These are phyloP conservation scores for Solanum piurae DNA, from an alignment of 257 asterid genomes.

Conservation along the genomic window DNA sequence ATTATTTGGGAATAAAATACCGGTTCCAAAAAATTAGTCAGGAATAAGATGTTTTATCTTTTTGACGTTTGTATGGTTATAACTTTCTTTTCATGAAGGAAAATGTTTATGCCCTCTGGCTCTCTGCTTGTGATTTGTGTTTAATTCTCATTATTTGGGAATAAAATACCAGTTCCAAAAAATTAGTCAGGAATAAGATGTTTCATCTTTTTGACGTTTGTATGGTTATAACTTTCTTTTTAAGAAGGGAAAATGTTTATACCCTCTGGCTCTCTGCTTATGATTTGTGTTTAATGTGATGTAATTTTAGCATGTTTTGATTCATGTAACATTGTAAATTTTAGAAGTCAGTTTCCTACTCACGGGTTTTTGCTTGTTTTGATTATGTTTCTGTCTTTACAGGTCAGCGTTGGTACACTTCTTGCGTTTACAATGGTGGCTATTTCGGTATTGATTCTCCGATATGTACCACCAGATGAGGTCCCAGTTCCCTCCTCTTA, in stretches of 20 bases:
- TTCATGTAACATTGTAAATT: not conserved
- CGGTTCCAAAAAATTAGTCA: not conserved
- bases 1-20: not conserved
- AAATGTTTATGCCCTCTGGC: not conserved
- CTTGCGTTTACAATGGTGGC: constrained; percentile 94
- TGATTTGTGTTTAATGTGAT: not conserved
- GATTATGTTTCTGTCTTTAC: constrained; percentile 16
- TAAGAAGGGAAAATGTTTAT: not conserved
- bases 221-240: not conserved
- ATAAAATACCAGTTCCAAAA: not conserved
- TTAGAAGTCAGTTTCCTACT: not conserved
- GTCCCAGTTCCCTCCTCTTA: constrained; percentile 84
- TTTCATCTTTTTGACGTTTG: not conserved
- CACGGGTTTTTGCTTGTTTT: not conserved
- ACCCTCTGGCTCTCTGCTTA: not conserved
- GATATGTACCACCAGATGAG: constrained; percentile 89
- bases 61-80: not conserved
- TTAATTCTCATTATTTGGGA: not conserved
- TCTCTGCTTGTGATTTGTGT: not conserved
- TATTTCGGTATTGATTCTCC: constrained; percentile 73
- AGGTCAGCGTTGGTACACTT: constrained; percentile 99
- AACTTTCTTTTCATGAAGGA: not conserved
- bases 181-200: not conserved
- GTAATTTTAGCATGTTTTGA: not conserved
- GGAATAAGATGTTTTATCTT: not conserved